Conservation (phyloP, 306 rosid genomes). For the Rosa multiflora region DNA sequence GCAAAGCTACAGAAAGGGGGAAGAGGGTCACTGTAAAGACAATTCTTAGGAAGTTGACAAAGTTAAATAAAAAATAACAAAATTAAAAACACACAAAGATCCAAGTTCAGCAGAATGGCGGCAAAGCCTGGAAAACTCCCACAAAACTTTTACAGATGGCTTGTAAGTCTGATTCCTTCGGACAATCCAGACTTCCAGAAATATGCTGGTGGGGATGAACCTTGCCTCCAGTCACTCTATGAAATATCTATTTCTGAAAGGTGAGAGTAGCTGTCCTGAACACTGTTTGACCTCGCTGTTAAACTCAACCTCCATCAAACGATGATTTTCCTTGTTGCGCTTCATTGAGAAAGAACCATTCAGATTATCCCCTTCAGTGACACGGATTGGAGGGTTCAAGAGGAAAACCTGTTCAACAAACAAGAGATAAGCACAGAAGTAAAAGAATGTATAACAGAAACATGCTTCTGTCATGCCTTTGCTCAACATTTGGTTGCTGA, state of each 20-base stretch:
- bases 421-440: background rate
- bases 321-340: conserved; percentile 90
- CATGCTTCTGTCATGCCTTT: background rate
- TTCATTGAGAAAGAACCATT: conserved; percentile 70
- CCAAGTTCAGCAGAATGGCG: conserved; percentile 9
- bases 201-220: conserved; percentile 8
- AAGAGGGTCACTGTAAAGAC: background rate
- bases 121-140: conserved; percentile 24
- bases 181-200: conserved; percentile 21
- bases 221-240: conserved; percentile 56
- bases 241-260: conserved; percentile 64
- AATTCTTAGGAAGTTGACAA: background rate
- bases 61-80: background rate
- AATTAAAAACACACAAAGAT: background rate
- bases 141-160: conserved; percentile 23
- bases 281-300: conserved; percentile 60
- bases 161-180: conserved; percentile 13
- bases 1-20: background rate
- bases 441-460: background rate
- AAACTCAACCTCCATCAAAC: conserved; percentile 92
- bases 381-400: conserved; percentile 58
- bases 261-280: conserved; percentile 54
- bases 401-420: conserved; percentile 69
- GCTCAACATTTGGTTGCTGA: background rate
- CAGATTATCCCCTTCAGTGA: conserved; percentile 65